These are phyloP conservation scores for Kodamaea arcana DNA, from an alignment of 1,139 yeast genomes.

Conservation along the genomic window DNA sequence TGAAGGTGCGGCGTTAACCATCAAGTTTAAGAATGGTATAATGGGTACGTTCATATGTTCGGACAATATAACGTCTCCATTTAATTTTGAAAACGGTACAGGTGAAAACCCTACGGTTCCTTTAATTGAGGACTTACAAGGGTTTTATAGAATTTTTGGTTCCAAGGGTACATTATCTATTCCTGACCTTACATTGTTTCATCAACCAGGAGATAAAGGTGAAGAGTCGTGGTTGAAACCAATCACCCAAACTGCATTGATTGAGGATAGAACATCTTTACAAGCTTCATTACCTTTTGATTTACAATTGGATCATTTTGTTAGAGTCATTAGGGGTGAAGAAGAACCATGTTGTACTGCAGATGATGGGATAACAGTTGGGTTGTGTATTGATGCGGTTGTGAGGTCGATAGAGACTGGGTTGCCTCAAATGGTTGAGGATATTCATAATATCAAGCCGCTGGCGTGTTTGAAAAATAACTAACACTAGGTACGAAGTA, in stretches of 20 bases:
- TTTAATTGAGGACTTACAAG: constrained; percentile 22
- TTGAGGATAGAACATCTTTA: constrained; percentile 12
- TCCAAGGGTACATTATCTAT: constrained; percentile 34
- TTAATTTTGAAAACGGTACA: constrained; percentile 38
- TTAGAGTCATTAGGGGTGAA: constrained; percentile 29
- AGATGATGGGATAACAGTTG: constrained; percentile 38
- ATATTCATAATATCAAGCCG: constrained; percentile 11
- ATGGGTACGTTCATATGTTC: constrained; percentile 39
- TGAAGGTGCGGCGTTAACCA: constrained; percentile 38
- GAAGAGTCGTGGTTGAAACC: constrained; percentile 21
- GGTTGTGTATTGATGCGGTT: constrained; percentile 21
- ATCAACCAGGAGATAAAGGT: constrained; percentile 19
- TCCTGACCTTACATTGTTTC: constrained; percentile 35
- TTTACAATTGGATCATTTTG: constrained; percentile 33
- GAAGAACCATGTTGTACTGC: constrained; percentile 31
- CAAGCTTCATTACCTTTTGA: constrained; percentile 26
- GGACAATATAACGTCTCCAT: constrained; percentile 38
- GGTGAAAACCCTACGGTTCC: constrained; percentile 43
- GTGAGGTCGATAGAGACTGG: constrained; percentile 16
- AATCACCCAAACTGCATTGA: constrained; percentile 12
- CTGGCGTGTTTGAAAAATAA: constrained; percentile 1
- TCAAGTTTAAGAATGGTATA: constrained; percentile 30
- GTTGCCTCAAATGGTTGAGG: constrained; percentile 14
- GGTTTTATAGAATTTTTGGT: constrained; percentile 37
- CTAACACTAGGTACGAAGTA: no score